A percentile compares a stretch with the other conserved stretches of the same genome.
Evolutionary conservation across 768 basidiomycete species (phyloP).

Genomic region (Suillus luteus): DNA sequence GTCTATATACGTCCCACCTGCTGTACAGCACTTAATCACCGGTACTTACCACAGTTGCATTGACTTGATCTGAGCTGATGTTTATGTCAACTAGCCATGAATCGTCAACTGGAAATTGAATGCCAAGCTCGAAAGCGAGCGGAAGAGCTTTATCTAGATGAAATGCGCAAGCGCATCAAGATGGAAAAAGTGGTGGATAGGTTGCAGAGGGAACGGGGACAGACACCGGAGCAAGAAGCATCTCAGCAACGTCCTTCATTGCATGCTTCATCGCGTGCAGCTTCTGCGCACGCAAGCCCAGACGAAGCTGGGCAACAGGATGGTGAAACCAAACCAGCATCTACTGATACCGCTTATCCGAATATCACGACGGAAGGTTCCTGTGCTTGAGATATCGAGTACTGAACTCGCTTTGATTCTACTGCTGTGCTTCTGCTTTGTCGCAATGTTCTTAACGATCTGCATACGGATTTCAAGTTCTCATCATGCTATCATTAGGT

Average conservation of each 20-base stretch:
- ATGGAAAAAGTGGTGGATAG: slow-evolving; percentile 30
- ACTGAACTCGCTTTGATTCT: background rate
- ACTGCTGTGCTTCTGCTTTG: background rate
- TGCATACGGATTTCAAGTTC: background rate
- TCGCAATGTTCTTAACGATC: background rate
- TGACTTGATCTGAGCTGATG: slow-evolving; percentile 8
- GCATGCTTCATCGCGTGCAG: background rate
- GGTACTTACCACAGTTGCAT: slow-evolving; percentile 25
- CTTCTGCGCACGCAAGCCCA: background rate
- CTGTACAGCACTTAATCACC: slow-evolving; percentile 36
- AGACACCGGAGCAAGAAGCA: background rate
- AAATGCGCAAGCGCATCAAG: slow-evolving; percentile 32
- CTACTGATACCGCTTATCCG: background rate
- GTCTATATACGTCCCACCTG: slow-evolving; percentile 37
- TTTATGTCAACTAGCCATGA: slow-evolving; percentile 31
- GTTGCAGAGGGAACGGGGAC: slow-evolving; percentile 18
- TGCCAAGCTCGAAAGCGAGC: slow-evolving; percentile 35
- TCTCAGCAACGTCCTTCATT: background rate
- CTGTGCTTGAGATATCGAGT: background rate
- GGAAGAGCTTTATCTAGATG: slow-evolving; percentile 34
- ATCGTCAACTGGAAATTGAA: slow-evolving; percentile 33
- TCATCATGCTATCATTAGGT: background rate
- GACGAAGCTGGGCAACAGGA: background rate
- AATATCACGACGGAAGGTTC: background rate
- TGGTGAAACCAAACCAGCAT: background rate